Evolutionary conservation across 2,329 filamentous ascomycete species (phyloP).

Genomic region (Cadophora luteo-olivacea): DNA sequence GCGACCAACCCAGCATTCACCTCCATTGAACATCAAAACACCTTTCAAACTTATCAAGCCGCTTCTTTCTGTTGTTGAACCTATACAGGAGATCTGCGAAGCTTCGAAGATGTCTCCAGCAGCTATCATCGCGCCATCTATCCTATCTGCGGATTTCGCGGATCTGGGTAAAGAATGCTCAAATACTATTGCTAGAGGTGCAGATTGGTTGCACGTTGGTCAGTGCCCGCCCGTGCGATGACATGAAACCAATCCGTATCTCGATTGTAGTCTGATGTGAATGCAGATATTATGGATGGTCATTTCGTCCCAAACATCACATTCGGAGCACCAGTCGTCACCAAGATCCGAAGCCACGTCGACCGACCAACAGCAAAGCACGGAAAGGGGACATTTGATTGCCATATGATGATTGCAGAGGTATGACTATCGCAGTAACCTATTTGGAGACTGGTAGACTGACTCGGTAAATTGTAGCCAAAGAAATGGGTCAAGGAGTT

Average conservation of each 20-base stretch:
- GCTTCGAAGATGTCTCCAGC: conserved; percentile 75
- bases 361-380: conserved; percentile 71
- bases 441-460: neutral
- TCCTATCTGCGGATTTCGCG: conserved; percentile 95
- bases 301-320: conserved; percentile 99
- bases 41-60: neutral
- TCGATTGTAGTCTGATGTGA: conserved; percentile 16
- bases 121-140: conserved; percentile 97
- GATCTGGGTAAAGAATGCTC: conserved; percentile 85
- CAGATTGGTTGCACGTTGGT: conserved; percentile 80
- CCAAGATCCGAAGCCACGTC: conserved; percentile 89
- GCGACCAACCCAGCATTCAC: neutral
- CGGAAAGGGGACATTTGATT: conserved; percentile 94
- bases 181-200: conserved; percentile 82
- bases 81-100: conserved; percentile 11
- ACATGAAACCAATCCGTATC: neutral
- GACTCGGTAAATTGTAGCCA: conserved; percentile 61
- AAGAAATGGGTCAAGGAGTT: conserved; percentile 99
- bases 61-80: neutral
- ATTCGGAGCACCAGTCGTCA: conserved; percentile 93
- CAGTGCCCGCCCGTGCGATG: neutral
- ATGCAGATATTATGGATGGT: conserved; percentile 95
- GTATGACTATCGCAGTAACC: conserved; percentile 54
- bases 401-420: conserved; percentile 99
- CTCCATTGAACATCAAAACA: neutral